These are phyloP conservation scores for Verticillium zaregamsianum DNA, from an alignment of 2,329 filamentous ascomycete genomes.

Conservation along the genomic window DNA sequence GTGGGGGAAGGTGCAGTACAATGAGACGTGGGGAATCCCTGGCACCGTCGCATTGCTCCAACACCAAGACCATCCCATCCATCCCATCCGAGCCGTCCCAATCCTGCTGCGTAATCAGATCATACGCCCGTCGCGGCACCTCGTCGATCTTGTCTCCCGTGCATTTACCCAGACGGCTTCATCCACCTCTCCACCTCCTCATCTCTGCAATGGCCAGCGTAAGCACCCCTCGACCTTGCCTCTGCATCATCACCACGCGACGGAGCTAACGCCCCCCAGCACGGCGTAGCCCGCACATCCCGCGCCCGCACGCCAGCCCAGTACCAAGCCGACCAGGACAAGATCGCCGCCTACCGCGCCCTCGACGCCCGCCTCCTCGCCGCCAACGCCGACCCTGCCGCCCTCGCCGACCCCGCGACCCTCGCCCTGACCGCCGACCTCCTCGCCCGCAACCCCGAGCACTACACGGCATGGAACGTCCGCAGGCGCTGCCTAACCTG, in stretches of 20 bases:
- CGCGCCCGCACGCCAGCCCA: constrained; percentile 63
- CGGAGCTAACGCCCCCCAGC: constrained; percentile 45
- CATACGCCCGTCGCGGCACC: background rate
- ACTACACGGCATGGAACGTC: constrained; percentile 89
- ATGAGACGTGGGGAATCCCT: constrained; percentile 5
- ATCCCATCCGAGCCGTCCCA: background rate
- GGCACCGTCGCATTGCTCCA: background rate
- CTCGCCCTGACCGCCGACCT: constrained; percentile 69
- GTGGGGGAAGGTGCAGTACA: background rate
- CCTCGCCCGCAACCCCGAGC: constrained; percentile 75
- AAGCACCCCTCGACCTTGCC: background rate
- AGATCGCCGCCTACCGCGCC: constrained; percentile 71
- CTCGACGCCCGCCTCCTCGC: constrained; percentile 46
- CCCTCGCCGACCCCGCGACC: constrained; percentile 41
- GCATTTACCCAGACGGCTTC: background rate
- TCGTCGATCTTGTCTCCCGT: background rate
- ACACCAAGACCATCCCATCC: background rate
- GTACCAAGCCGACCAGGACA: constrained; percentile 65
- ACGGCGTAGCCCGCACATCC: constrained; percentile 73
- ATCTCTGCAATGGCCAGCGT: constrained; percentile 6
- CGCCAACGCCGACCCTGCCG: constrained; percentile 8
- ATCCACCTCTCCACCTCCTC: background rate
- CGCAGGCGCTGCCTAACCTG: constrained; percentile 67
- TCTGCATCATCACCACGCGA: background rate
- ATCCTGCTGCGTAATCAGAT: background rate